Evolutionary conservation across 305 asterid genomes (phyloP).

Genomic region (Petunia hybrid): DNA sequence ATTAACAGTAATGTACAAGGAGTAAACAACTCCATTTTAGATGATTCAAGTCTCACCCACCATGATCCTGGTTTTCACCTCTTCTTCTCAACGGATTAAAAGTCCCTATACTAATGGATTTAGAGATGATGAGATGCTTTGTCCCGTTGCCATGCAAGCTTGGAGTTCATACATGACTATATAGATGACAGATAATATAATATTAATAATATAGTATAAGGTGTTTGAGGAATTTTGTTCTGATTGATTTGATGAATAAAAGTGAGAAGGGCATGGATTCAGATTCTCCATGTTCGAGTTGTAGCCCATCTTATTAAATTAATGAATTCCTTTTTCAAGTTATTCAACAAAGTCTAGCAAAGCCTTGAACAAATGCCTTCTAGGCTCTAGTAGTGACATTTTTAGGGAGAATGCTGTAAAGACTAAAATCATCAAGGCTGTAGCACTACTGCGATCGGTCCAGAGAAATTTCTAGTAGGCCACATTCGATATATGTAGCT

Average conservation of each 20-base stretch:
- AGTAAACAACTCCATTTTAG: conserved; percentile 72
- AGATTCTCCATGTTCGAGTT: conserved; percentile 25
- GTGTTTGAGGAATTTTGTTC: conserved; percentile 26
- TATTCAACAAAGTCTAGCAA: not conserved
- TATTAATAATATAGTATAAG: not conserved
- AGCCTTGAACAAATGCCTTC: not conserved
- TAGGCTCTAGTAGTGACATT: not conserved
- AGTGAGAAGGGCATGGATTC: not conserved
- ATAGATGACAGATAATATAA: not conserved
- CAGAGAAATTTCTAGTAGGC: too few relatives aligned
- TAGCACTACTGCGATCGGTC: too few relatives aligned
- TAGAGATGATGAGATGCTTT: not conserved
- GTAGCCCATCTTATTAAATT: conserved; percentile 16
- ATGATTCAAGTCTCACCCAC: conserved; percentile 43
- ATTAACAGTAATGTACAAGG: conserved; percentile 88
- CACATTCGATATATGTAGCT: too few relatives aligned
- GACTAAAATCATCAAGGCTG: not conserved
- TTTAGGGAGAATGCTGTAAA: not conserved
- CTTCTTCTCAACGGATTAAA: conserved; percentile 39
- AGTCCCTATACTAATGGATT: not conserved
- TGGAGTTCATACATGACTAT: not conserved
- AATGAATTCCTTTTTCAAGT: conserved; percentile 6
- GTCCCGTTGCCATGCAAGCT: not conserved
- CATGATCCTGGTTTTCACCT: conserved; percentile 80
- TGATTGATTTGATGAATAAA: conserved; percentile 26